Conservation (phyloP, 345 rosid genomes). For the Hibiscus mutabilis region DNA sequence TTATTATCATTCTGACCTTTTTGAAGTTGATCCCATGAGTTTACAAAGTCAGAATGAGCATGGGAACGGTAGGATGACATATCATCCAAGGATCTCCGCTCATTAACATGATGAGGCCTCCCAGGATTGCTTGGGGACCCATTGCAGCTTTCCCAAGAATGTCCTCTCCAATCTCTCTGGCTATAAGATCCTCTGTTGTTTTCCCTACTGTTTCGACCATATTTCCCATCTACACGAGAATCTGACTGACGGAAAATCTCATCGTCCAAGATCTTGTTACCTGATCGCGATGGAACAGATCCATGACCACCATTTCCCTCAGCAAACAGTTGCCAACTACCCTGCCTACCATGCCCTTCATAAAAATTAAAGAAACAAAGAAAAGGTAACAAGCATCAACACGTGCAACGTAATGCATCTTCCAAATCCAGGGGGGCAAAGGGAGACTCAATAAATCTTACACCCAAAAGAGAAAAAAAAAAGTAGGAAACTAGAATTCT, state of each 20-base stretch:
- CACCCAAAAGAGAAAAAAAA: not conserved
- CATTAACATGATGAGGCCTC: constrained; percentile 50
- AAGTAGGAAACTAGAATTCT: not conserved
- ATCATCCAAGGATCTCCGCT: constrained; percentile 55
- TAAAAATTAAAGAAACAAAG: constrained; percentile 26
- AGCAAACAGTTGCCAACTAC: constrained; percentile 58
- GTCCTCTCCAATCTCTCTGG: constrained; percentile 68
- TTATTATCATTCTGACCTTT: constrained; percentile 50
- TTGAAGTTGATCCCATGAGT: constrained; percentile 48
- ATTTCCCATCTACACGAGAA: constrained; percentile 66
- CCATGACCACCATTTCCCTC: constrained; percentile 61
- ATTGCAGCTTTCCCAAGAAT: constrained; percentile 61
- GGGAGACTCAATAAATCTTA: not conserved
- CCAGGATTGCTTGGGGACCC: constrained; percentile 47
- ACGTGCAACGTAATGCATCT: constrained; percentile 17
- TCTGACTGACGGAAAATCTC: constrained; percentile 43
- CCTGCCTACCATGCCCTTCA: constrained; percentile 96
- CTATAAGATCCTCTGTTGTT: constrained; percentile 43
- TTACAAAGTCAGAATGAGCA: constrained; percentile 39
- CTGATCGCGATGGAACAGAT: constrained; percentile 44
- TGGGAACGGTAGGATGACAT: constrained; percentile 34
- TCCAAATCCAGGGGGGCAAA: not conserved
- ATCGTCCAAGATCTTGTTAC: constrained; percentile 53
- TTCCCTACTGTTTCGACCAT: constrained; percentile 59
- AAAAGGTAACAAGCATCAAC: constrained; percentile 24